Conservation (phyloP, 2,329 filamentous ascomycete genomes). For the Cordyceps pruinosa region DNA sequence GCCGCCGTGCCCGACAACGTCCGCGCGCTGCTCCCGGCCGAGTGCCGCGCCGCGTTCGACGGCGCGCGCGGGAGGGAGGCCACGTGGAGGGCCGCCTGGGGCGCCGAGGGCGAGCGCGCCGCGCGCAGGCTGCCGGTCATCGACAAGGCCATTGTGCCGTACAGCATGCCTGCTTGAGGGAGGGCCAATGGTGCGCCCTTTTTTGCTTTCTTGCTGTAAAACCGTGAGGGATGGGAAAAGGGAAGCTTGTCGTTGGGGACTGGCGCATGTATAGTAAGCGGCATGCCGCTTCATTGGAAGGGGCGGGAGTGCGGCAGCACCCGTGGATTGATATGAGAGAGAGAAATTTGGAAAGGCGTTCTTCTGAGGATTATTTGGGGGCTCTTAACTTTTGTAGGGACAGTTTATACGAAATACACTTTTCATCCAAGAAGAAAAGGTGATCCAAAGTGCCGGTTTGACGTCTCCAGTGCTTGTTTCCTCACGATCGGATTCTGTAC, state of each 20-base stretch:
- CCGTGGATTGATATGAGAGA: slow-evolving; percentile 17
- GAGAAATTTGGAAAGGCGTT: slow-evolving; percentile 9
- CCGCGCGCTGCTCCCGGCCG: slow-evolving; percentile 56
- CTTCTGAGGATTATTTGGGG: slow-evolving; percentile 1
- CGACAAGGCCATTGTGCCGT: slow-evolving; percentile 58
- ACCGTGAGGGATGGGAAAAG: neutral
- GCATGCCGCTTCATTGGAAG: neutral
- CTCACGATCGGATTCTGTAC: neutral
- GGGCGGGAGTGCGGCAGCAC: neutral
- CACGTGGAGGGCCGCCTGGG: slow-evolving; percentile 70
- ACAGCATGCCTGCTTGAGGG: slow-evolving; percentile 34
- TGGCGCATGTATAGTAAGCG: neutral
- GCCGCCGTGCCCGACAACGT: slow-evolving; percentile 59
- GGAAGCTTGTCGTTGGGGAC: neutral
- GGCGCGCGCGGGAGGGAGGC: slow-evolving; percentile 57
- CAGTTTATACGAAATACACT: neutral
- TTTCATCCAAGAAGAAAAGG: neutral
- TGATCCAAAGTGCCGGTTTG: too few relatives aligned
- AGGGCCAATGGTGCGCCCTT: neutral
- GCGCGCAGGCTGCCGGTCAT: slow-evolving; percentile 48
- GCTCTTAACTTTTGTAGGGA: slow-evolving; percentile 5
- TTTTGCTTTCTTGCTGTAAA: neutral
- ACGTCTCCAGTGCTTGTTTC: neutral
- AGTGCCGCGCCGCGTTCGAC: slow-evolving; percentile 68
- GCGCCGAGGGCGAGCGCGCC: slow-evolving; percentile 54